A percentile compares a stretch with the other conserved stretches of the same genome.
phyloP scores from a whole-genome alignment of 305 asterid species.

The Coffea humblotiana region DNA sequence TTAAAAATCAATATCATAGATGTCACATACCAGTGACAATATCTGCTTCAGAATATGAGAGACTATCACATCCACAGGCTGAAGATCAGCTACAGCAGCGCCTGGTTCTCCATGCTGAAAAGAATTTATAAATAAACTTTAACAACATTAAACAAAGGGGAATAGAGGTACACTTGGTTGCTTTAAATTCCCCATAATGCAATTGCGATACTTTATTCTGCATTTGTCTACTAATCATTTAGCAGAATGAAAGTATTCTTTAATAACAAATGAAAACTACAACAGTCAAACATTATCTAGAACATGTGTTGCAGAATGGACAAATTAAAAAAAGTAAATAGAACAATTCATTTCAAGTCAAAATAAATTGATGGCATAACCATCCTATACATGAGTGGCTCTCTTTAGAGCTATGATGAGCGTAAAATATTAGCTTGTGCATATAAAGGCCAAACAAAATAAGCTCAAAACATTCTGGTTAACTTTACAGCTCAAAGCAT shows the following conservation, averaged over 20 bases:
- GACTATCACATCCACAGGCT: conserved; percentile 86
- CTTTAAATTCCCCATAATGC: neutral
- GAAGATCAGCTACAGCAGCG: conserved; percentile 94
- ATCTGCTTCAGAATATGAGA: conserved; percentile 89
- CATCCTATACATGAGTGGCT: neutral
- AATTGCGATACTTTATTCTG: neutral
- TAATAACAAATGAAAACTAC: neutral
- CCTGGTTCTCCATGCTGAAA: conserved; percentile 98
- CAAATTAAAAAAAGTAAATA: neutral
- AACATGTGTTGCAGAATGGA: neutral
- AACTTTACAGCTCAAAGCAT: neutral
- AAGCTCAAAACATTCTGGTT: neutral
- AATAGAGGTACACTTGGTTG: neutral
- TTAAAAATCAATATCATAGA: conserved; percentile 8
- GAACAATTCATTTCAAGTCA: neutral
- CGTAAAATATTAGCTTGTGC: neutral
- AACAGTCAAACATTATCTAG: neutral
- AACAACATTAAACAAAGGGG: neutral
- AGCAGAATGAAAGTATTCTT: neutral
- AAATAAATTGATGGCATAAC: neutral
- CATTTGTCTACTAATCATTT: neutral
- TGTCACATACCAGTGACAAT: conserved; percentile 63
- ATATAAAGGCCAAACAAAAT: neutral
- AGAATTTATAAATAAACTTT: conserved; percentile 17
- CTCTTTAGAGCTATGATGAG: too few relatives aligned